Base-by-base conservation (phyloP, 306 rosid genomes). In the Lagenaria siceraria region DNA sequence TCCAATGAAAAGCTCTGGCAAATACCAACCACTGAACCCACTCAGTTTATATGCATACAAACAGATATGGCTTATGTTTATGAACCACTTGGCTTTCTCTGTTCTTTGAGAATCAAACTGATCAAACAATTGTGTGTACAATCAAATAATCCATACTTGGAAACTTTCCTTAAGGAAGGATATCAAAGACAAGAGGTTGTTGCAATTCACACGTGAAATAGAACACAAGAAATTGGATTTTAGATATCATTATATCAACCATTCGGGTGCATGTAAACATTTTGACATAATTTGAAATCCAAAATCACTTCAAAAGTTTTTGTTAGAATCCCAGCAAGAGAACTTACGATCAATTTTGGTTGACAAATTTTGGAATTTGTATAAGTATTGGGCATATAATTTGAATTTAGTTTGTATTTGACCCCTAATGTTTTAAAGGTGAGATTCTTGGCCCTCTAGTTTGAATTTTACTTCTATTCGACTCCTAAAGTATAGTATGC, bases 1-100 rank as follows among this genome's bases (percentile, higher is more conserved):
- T 78, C 81, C 77, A 78, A 70, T 38, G 64, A 27, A 69, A 78
- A 70, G 60, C 77, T 68, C 69, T 78, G 77, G 55, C 18, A 25
- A 10, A 66, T 10, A 38, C 42, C 46, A 77, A 42, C 33, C 33
- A 52, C 5, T 68, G 51, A 18, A 36, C 49, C 29, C 73, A 19
- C 46, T 64, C 27, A 65, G 27, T 38, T 36, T 36, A 65, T 36
- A 8, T 38, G 29, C 73, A 36, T 18, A 65, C 22, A 68, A 42
- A 21, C 5, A 46, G 52, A 43, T 0, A 46, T 46, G 52, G 52
- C 12, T 3, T 33, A 7, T 17, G 3, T 13, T 15, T 64, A 7
- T 35, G 46, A 10, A 2, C 25, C 66, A 60, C 4, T 60, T 25
- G 49, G 49, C 6, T 43, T 43, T 46, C 52, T 46, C 17, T 2